Evolutionary conservation across 179 eudicot genomes (phyloP).

Genomic region (Dionaea muscipula): DNA sequence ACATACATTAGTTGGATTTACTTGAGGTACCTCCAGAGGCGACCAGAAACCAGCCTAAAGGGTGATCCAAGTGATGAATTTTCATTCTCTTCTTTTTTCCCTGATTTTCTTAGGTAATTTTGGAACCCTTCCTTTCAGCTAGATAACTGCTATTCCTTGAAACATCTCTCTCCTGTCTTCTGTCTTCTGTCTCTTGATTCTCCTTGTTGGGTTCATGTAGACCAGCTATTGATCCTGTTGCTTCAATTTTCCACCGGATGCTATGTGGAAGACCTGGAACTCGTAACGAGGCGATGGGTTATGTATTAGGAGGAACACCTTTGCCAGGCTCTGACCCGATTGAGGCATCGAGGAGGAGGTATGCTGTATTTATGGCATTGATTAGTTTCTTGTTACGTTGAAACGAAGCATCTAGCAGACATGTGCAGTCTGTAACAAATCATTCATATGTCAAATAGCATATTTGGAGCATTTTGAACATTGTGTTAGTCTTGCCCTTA

Average conservation of each 20-base stretch:
- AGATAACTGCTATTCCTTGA: neutral
- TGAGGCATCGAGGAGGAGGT: conserved; percentile 96
- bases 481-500: too few relatives aligned
- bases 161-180: neutral
- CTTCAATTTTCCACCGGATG: conserved; percentile 68
- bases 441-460: too few relatives aligned
- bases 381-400: too few relatives aligned
- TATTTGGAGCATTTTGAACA: too few relatives aligned
- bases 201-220: conserved; percentile 28
- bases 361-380: neutral
- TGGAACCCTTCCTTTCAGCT: conserved; percentile 5
- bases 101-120: conserved; percentile 62
- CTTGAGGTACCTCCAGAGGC: conserved; percentile 76
- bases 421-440: too few relatives aligned
- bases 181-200: neutral
- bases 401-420: too few relatives aligned
- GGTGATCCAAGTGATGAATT: conserved; percentile 99
- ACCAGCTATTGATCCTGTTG: conserved; percentile 75
- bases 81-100: conserved; percentile 82
- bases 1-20: conserved; percentile 91
- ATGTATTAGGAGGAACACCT: conserved; percentile 49
- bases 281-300: conserved; percentile 40
- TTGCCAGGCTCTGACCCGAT: conserved; percentile 90
- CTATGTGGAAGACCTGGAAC: conserved; percentile 62
- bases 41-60: conserved; percentile 65